Evolutionary conservation across 208 protist genomes (phyloP), one percentile per base, ranked within the genome.

Genomic region (Acanthamoeba castellanii): DNA sequence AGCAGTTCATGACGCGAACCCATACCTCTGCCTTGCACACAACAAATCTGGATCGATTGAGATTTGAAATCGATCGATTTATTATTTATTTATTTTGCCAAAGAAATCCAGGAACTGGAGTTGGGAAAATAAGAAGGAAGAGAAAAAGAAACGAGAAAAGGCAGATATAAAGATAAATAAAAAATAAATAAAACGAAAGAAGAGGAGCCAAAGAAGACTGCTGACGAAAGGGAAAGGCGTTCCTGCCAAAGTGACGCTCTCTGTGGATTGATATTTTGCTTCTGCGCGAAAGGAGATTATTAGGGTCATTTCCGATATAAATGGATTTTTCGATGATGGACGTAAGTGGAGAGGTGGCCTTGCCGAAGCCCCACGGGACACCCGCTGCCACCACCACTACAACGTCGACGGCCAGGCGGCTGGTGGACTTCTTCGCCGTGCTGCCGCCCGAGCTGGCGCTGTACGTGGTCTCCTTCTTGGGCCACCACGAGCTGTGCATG

Each of bases 371-470:
- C 11, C 55, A 61, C 20, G 16, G 20, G 57, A 2, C 57, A 25
- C 57, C 57, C 25, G 61, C 16, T 59, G 55, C 20, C 55, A 59
- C 55, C 0, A 59, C 55, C 22, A 59, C 55, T 14, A 11, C 55
- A 25, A 22, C 55, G 37, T 37, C 37, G 55, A 59, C 14, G 13
- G 16, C 11, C 11, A 11, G 1, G 55, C 11, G 34, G 8, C 32
- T 25, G 16, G 70, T 78, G 34, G 87, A 92, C 18, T 92, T 92
- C 45, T 74, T 92, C 30, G 6, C 57, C 18, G 4, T 9, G 30
- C 66, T 92, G 59, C 87, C 87, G n/a, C 87, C 87, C 6, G 87
- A 92, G 59, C 87, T 92, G 37, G 87, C 87, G 42, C 59, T 76
- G 5, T 76, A 92, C 34, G 32, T 92, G 30, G 57, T 92, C 25